Base-by-base conservation (phyloP, 345 rosid species). In the Zanthoxylum bungeanum region DNA sequence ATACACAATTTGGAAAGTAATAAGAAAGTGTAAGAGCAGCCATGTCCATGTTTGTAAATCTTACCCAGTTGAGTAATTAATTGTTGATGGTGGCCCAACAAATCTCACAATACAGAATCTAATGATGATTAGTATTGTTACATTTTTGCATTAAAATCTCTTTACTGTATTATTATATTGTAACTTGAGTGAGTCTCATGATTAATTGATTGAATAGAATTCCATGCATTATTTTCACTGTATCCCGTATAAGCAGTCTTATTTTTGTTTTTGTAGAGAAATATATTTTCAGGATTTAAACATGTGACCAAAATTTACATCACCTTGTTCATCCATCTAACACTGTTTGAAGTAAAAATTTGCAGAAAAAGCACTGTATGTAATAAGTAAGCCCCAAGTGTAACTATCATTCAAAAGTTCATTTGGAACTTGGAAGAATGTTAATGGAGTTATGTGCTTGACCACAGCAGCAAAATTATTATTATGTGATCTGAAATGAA, bases 21-120 rank as follows among this genome's bases (percentile, higher is more conserved):
- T n/a, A 55, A 5, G 17, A 7, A 7, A 27, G 7, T 44, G 19
- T 14, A 44, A 14, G 49, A n/a, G n/a, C n/a, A n/a, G n/a, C n/a
- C n/a, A n/a, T n/a, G n/a, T n/a, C n/a, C n/a, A n/a, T n/a, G n/a
- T n/a, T n/a, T n/a, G n/a, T n/a, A n/a, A n/a, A n/a, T n/a, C n/a
- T 22, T 27, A n/a, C 14, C 17, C 22, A 31, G 64, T 21, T 39
- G 39, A 64, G 30, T 73, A 25, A 72, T 4, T 37, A 53, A 60
- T 51, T 30, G 33, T 4, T 30, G 19, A 31, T 30, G 60, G 76
- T 78, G 81, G 77, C 62, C 77, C 82, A 71, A 58, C 31, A 81
- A 81, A 71, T 79, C 79, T 64, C 70, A 55, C 33, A 14, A 66
- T 70, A 57, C 75, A 75, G 85, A 81, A 79, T 81, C 85, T 79